Conservation (phyloP, 495 filamentous ascomycete genomes). For the Penicillium arizonense region DNA sequence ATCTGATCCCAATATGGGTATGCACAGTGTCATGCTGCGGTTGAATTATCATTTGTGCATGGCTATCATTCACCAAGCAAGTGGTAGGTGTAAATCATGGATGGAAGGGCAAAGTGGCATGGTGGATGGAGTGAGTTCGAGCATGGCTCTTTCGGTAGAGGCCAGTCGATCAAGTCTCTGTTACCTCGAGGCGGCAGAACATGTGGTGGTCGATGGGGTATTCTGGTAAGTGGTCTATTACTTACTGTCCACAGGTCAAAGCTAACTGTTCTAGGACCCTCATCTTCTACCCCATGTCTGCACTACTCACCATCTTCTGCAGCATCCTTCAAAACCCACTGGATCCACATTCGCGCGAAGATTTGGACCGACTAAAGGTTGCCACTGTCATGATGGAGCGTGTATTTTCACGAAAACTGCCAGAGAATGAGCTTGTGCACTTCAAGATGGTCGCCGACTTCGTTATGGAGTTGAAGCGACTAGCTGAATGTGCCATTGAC, state of each 20-base stretch:
- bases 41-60: conserved; percentile 53
- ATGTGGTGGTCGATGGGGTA: conserved; percentile 40
- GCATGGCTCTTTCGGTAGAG: conserved; percentile 49
- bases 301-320: conserved; percentile 49
- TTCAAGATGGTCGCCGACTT: conserved; percentile 49
- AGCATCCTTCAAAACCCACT: conserved; percentile 49
- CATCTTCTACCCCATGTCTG: conserved; percentile 53
- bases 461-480: conserved; percentile 41
- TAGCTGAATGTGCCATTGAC: conserved; percentile 44
- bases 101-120: conserved; percentile 32
- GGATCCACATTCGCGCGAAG: conserved; percentile 41
- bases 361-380: conserved; percentile 40
- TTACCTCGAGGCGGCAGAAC: conserved; percentile 40
- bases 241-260: background rate
- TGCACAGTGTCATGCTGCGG: conserved; percentile 45
- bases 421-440: conserved; percentile 41
- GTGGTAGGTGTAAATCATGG: conserved; percentile 45
- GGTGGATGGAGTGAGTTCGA: conserved; percentile 47
- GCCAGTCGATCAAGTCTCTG: conserved; percentile 51
- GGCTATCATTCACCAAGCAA: conserved; percentile 51
- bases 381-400: conserved; percentile 42
- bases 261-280: conserved; percentile 33
- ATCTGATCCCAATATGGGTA: conserved; percentile 35
- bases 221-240: conserved; percentile 42
- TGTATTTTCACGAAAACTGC: conserved; percentile 38